These are phyloP conservation scores for Rhizoclosmatium globosum DNA, from an alignment of 192 early-diverging fungal genomes.

Conservation along the genomic window DNA sequence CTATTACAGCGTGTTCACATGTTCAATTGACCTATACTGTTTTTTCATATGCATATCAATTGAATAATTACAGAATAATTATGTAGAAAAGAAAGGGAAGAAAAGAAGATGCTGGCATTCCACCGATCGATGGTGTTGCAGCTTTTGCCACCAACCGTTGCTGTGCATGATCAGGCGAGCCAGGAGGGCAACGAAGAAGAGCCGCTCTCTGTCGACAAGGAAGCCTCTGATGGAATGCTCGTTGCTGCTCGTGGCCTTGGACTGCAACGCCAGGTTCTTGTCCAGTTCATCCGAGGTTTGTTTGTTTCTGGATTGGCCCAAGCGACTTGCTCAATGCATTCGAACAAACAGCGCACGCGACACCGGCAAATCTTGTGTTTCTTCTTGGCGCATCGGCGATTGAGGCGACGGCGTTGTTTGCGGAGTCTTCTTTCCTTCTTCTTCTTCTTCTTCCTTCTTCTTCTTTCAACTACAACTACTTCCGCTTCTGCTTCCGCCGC, in stretches of 20 bases:
- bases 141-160: conserved; percentile 35
- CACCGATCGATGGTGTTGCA: conserved; percentile 47
- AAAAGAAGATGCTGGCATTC: conserved; percentile 28
- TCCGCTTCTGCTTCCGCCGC: background rate
- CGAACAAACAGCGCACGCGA: conserved; percentile 48
- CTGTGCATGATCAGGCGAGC: background rate
- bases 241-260: conserved; percentile 84
- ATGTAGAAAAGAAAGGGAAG: too few relatives aligned
- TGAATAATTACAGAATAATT: too few relatives aligned
- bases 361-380: conserved; percentile 77
- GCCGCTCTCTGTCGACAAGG: conserved; percentile 1
- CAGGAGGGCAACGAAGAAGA: background rate
- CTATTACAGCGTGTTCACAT: too few relatives aligned
- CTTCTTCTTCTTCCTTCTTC: too few relatives aligned
- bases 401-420: conserved; percentile 39
- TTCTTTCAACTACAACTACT: too few relatives aligned
- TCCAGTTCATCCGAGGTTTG: conserved; percentile 71
- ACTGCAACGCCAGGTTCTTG: conserved; percentile 67
- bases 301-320: background rate
- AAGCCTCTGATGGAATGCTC: conserved; percentile 79
- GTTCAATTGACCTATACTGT: too few relatives aligned
- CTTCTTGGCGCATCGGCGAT: conserved; percentile 71
- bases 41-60: too few relatives aligned
- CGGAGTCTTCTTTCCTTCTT: background rate
- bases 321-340: too few relatives aligned